Evolutionary conservation across 2,329 filamentous ascomycete genomes (phyloP), one percentile per base, ranked within the genome.

Genomic region (Monilinia vaccinii-corymbosi): DNA sequence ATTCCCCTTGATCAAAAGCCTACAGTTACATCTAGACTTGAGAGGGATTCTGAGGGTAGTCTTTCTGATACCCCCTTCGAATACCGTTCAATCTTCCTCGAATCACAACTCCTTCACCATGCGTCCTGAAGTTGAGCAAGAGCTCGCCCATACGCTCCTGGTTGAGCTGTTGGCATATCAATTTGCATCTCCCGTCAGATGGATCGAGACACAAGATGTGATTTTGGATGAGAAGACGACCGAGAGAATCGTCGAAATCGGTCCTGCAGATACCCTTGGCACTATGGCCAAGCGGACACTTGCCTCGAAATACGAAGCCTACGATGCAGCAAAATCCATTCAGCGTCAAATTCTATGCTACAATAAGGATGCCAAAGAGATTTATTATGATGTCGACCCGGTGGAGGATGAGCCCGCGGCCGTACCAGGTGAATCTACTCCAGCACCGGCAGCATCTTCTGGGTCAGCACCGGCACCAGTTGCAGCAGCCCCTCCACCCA

Each of bases 121-220:
- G 93, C 90, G 90, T 81, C 94, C 94, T 76, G 94, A 99, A 84
- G 82, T 97, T 76, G 93, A 99, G 86, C 94, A 99, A 79, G 94
- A 99, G 81, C 89, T 99, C 76, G 89, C 94, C 73, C 93, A 99
- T 78, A 97, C 93, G 68, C 85, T 99, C 77, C 89, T 99, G 74
- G 90, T 99, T 67, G 94, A 99, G 86, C 89, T 99, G 66, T 86
- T 99, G 69, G 94, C 94, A 80, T 99, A 97, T 78, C 94, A 99
- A 75, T 99, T 99, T 76, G 94, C 94, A 71, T 97, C 93, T 58
- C 94, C 94, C 55, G 94, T 99, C 70, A 87, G 94, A 86, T 99
- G 94, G 94, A 99, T 99, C 76, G 94, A 99, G 79, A 99, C 94
- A 59, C 94, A 99, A 78, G 94, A 99, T 93, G 94, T 99, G 70